Base-by-base conservation (phyloP, 2,329 filamentous ascomycete genomes). In the Lecanosticta acicola region DNA sequence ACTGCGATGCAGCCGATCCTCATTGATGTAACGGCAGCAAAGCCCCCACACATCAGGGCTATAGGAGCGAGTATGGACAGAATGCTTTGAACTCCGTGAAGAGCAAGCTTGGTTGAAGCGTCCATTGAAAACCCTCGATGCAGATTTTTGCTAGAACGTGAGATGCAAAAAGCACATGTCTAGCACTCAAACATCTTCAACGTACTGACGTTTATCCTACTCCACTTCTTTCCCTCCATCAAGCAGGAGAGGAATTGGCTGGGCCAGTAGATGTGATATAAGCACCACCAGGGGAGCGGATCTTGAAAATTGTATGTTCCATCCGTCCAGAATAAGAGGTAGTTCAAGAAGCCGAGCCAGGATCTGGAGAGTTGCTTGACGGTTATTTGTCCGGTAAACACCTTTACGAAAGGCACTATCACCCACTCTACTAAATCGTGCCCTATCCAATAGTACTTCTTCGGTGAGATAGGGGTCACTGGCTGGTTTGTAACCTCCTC, bases 1-100 rank as follows among this genome's bases (percentile, higher is more conserved):
- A 84, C 70, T 84, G 81, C 62, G 81, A 85, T 55, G 67, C 35
- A 5, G 33, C 34, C 21, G 51, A 47, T 37, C 45, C 43, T 0
- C 84, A 81, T 67, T 84, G 81, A 72, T 84, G 79, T 65, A 80
- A 75, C 34, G 81, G 81, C 39, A 80, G 73, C 56, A 71, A 83
- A 49, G 70, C 73, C 19, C 74, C 76, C 56, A 71, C 75, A 4
- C 81, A 84, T 62, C 76, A 82, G 61, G 73, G 78, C 40, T 84
- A 85, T 48, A 79, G 76, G 2, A 66, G 61, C 50, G 77, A 77
- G 55, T 84, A 85, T 49, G 80, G 80, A 1, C 60, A 70, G 4
- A 68, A 80, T 56, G 81, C 80, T 1, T 60, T 84, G 33, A 53
- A 68, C 0, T 85, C 84, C 53, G 76, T 83, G 50, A 72, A 79